Base-by-base conservation (phyloP, 1,284 basidiomycete genomes). In the Ustilago trichophora region DNA sequence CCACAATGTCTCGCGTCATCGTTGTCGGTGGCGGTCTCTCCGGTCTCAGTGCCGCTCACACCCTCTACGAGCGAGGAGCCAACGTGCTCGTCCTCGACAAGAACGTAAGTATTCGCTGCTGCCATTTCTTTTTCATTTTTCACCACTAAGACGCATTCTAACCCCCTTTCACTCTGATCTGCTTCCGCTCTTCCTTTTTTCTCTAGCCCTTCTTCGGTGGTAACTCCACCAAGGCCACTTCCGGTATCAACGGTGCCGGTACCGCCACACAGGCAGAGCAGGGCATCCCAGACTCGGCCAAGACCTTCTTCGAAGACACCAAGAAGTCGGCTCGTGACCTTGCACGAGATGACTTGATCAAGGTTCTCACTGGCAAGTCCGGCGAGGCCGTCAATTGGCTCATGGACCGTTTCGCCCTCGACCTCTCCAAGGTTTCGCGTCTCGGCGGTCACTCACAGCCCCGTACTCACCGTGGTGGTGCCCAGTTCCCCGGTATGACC, bases 321-420 rank as follows among this genome's bases (percentile, higher is more conserved):
- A 98, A 97, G 86, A 76, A 74, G 59, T 80, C 77, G 8, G 91
- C 90, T 68, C 90, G 93, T 75, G 94, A 98, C 15, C 90, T 98
- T 42, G 94, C 95, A 35, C 90, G 95, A 43, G 93, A 96, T 80
- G 93, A 96, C 82, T 87, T 98, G 59, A 98, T 98, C 83, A 87
- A 87, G 51, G 95, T 98, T 55, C 88, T 98, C 70, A 97, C 95
- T 26, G 91, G 92, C 58, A 89, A 90, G 72, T 97, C 94, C 9
- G 95, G 90, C 41, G 92, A 95, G 78, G 95, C 95, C 41, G 94
- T 98, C 82, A 91, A 96, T 85, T 98, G 95, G 73, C 87, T 98
- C 33, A 89, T 80, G 59, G 81, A 82, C 56, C 50, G 59, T 18
- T 80, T 80, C 42, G 59, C 41, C 6, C 90, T 98, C 60, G 95